These are phyloP conservation scores for Gossypioides kirkii DNA, from an alignment of 345 rosid species.

Conservation along the genomic window DNA sequence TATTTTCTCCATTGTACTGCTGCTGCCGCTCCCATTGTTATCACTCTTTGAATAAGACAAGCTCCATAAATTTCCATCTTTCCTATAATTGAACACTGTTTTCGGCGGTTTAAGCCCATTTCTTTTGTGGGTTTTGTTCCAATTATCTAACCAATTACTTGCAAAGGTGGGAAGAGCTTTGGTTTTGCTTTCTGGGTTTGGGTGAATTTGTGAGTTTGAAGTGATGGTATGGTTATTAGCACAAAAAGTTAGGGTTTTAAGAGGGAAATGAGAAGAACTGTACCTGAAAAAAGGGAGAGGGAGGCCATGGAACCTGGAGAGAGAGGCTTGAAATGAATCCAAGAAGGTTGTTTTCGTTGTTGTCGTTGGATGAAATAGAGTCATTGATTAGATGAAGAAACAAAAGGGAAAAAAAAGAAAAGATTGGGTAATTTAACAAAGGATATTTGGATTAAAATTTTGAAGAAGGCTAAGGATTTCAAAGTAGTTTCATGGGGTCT, in stretches of 20 bases:
- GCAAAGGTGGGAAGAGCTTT: slow-evolving; percentile 18
- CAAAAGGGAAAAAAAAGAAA: neutral
- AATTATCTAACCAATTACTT: slow-evolving; percentile 46
- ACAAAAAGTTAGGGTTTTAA: slow-evolving; percentile 13
- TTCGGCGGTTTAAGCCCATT: slow-evolving; percentile 40
- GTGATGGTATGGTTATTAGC: slow-evolving; percentile 10
- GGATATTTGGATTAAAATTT: neutral
- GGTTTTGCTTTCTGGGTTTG: slow-evolving; percentile 27
- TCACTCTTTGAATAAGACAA: slow-evolving; percentile 27
- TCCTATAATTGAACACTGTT: slow-evolving; percentile 41
- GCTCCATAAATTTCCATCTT: slow-evolving; percentile 27
- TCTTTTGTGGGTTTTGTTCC: slow-evolving; percentile 44
- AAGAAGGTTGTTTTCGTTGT: slow-evolving; percentile 26
- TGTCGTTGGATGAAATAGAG: slow-evolving; percentile 44
- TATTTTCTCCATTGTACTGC: slow-evolving; percentile 73
- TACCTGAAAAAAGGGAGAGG: slow-evolving; percentile 42
- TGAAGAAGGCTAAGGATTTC: neutral
- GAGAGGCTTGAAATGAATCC: slow-evolving; percentile 42
- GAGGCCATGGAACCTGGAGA: slow-evolving; percentile 37
- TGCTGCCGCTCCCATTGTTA: slow-evolving; percentile 15
- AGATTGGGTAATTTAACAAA: neutral
- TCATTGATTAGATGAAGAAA: slow-evolving; percentile 27
- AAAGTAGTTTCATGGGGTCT: neutral
- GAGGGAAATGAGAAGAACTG: slow-evolving; percentile 32
- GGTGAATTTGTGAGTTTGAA: slow-evolving; percentile 22